Percentiles rank a stretch among this genome's conserved stretches.
These are phyloP conservation scores for Tuber magnatum DNA, from an alignment of 495 filamentous ascomycete species.

Conservation along the genomic window DNA sequence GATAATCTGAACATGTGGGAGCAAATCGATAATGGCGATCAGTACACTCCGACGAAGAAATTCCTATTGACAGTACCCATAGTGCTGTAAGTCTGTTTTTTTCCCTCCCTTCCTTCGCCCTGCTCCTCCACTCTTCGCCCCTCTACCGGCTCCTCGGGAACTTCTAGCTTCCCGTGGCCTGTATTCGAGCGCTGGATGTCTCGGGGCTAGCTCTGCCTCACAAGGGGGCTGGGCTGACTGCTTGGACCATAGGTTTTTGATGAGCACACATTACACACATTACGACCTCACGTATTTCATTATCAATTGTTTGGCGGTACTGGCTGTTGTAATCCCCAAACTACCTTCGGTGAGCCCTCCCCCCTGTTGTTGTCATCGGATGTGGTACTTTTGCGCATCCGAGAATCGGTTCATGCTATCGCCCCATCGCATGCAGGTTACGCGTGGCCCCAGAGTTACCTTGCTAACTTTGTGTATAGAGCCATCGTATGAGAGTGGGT, in stretches of 20 bases:
- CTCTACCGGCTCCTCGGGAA: background rate
- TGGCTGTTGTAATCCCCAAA: constrained; percentile 91
- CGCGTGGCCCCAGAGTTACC: constrained; percentile 18
- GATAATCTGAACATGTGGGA: constrained; percentile 99
- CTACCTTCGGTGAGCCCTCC: constrained; percentile 70
- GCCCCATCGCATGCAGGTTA: constrained; percentile 5
- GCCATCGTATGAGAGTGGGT: constrained; percentile 63
- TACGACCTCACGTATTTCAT: constrained; percentile 94
- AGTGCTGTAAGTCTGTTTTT: constrained; percentile 49
- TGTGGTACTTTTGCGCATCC: background rate
- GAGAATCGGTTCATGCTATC: background rate
- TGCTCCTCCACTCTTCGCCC: background rate
- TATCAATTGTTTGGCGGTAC: constrained; percentile 87
- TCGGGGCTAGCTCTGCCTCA: background rate
- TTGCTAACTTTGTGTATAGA: constrained; percentile 46
- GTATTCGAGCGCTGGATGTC: background rate
- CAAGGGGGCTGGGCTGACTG: background rate
- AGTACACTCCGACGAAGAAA: constrained; percentile 98
- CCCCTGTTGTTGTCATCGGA: background rate
- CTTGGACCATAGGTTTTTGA: constrained; percentile 53
- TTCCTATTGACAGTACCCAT: constrained; percentile 92
- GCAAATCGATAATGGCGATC: constrained; percentile 98
- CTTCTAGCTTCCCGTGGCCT: background rate
- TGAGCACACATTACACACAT: constrained; percentile 97
- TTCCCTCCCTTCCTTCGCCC: background rate